These are phyloP conservation scores for Claviceps sp. DNA, from an alignment of 2,329 filamentous ascomycete genomes.

Conservation along the genomic window DNA sequence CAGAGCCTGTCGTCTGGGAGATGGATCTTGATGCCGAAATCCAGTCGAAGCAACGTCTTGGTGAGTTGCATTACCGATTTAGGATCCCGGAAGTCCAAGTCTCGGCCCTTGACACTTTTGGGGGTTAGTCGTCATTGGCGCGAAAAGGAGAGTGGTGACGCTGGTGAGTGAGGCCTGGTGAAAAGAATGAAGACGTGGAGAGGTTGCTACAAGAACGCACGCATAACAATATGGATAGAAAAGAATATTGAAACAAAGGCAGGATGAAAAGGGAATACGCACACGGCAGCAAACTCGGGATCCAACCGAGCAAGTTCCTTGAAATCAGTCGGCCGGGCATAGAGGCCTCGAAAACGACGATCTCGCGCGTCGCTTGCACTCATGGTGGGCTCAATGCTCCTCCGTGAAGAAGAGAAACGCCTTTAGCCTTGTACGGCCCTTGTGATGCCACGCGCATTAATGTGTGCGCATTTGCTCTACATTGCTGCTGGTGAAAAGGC, in stretches of 20 bases:
- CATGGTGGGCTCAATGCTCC: not conserved
- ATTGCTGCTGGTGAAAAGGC: not conserved
- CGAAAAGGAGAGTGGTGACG: too few species aligned
- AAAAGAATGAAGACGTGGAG: too few species aligned
- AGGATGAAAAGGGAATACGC: constrained; percentile 4
- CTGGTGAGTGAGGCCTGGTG: too few species aligned
- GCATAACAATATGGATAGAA: not conserved
- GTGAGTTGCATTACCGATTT: constrained; percentile 67
- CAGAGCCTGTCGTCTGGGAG: constrained; percentile 72
- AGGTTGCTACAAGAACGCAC: too few species aligned
- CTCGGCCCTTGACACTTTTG: constrained; percentile 21
- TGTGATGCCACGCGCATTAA: not conserved
- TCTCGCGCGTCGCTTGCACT: constrained; percentile 8
- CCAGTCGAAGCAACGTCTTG: constrained; percentile 58
- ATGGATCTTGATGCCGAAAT: constrained; percentile 60
- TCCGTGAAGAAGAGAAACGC: not conserved
- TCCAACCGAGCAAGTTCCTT: constrained; percentile 27
- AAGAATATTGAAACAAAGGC: not conserved
- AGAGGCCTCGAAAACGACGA: constrained; percentile 25
- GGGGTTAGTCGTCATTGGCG: not conserved
- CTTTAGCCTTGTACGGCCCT: not conserved
- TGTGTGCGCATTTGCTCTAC: not conserved
- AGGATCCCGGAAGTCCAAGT: constrained; percentile 72
- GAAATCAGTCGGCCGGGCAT: constrained; percentile 29
- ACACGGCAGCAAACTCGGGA: constrained; percentile 29